phyloP scores from a whole-genome alignment of 192 early-diverging fungal species.

The Pilaira anomala region DNA sequence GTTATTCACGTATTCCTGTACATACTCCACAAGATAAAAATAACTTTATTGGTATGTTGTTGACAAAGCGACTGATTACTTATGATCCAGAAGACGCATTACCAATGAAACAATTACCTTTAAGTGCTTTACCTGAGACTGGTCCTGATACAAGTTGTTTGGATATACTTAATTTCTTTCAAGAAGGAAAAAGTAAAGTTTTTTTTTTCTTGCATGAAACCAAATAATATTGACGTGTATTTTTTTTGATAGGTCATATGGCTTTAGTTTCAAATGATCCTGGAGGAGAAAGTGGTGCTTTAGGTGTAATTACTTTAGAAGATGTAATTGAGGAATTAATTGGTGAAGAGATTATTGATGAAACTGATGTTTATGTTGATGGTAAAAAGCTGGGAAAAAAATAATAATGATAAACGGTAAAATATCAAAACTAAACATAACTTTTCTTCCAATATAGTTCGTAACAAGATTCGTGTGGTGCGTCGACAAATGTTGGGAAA shows the following conservation, averaged over 20 bases:
- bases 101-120: conserved; percentile 54
- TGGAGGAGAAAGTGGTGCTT: conserved; percentile 46
- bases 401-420: neutral
- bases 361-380: conserved; percentile 62
- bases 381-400: conserved; percentile 6
- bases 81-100: conserved; percentile 65
- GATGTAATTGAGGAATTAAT: conserved; percentile 82
- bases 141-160: conserved; percentile 53
- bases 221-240: neutral
- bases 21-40: conserved; percentile 50
- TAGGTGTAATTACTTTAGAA: conserved; percentile 75
- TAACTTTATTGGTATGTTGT: conserved; percentile 69
- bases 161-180: conserved; percentile 78
- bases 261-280: conserved; percentile 55
- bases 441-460: conserved; percentile 33
- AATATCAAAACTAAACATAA: too few relatives aligned
- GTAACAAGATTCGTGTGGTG: conserved; percentile 58
- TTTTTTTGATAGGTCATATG: conserved; percentile 52
- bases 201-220: neutral
- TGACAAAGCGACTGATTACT: conserved; percentile 70
- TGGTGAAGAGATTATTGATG: conserved; percentile 76
- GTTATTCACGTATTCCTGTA: conserved; percentile 76
- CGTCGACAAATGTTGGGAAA: conserved; percentile 35
- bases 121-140: conserved; percentile 48
- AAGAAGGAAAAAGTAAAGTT: conserved; percentile 64